These are phyloP conservation scores for Epicoccum nigrum DNA, from an alignment of 2,329 filamentous ascomycete species.

Conservation along the genomic window DNA sequence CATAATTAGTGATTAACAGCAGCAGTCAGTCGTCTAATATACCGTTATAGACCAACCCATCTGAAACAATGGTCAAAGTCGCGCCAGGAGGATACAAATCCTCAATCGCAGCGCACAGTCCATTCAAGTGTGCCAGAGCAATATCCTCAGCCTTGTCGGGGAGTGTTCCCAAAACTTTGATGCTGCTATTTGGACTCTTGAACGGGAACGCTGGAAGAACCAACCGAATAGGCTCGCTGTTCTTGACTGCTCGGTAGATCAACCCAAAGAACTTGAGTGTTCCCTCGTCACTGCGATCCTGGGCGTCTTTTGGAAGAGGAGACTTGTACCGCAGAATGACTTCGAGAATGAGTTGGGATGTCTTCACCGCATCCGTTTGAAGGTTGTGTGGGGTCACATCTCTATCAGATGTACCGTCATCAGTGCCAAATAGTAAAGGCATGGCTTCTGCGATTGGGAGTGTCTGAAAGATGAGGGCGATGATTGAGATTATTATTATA, in stretches of 20 bases:
- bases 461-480: neutral
- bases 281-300: conserved; percentile 22
- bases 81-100: conserved; percentile 50
- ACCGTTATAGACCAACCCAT: conserved; percentile 51
- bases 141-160: conserved; percentile 54
- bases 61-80: conserved; percentile 48
- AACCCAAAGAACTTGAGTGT: conserved; percentile 18
- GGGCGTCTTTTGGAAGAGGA: conserved; percentile 14
- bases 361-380: neutral
- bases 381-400: neutral
- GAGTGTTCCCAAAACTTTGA: conserved; percentile 60
- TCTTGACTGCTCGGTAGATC: conserved; percentile 21
- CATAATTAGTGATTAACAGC: neutral
- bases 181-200: conserved; percentile 63
- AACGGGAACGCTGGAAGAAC: conserved; percentile 65
- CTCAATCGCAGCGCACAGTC: conserved; percentile 49
- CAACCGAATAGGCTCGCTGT: conserved; percentile 22
- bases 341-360: conserved; percentile 17
- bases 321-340: conserved; percentile 20
- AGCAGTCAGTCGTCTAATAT: neutral
- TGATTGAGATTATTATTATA: too few relatives aligned
- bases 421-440: conserved; percentile 11
- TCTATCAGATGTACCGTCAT: neutral
- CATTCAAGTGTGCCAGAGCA: conserved; percentile 50
- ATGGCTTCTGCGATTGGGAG: neutral